Base-by-base conservation (phyloP, 2,329 filamentous ascomycete species). In the Sclerotiophoma versabilis region DNA sequence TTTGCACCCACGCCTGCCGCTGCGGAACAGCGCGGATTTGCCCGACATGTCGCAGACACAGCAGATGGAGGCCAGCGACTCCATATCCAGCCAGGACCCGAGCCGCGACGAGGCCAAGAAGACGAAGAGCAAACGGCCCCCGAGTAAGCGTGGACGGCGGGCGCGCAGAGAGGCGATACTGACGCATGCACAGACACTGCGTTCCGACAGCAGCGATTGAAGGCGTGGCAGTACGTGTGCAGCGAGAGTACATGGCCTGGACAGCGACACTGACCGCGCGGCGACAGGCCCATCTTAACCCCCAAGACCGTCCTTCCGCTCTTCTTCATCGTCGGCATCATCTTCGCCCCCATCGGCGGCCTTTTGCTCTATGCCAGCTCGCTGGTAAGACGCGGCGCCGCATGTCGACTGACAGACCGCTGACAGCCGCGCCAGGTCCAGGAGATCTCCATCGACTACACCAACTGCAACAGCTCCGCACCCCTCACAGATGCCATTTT, bases 171-270 rank as follows among this genome's bases (percentile, higher is more conserved):
- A 41, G 29, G 39, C 29, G 23, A 51, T 60, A 54, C 65, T 74
- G 59, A 75, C 45, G 20, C 37, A 17, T 23, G 15, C 26, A 9
- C 71, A 96, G 92, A 98, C 80, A 98, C 93, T 55, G 95, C 95
- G 10, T 99, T 98, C 75, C 86, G 95, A 68, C 95, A 99, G 75
- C 95, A 99, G 78, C 88, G 95, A 73, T 80, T 99, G 76, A 97
- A 98, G 80, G 95, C 95, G 80, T 99, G 95, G 95, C 95, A 99
- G 89, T 96, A 82, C 78, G 92, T 85, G 34, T 39, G 25, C 14
- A 42, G 10, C 10, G 32, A n/a, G 10, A 1, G 37, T 30, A n/a
- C 1, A 14, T 15, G 14, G 19, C n/a, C 22, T 27, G 23, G 32
- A 19, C 17, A 19, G 27, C 33, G 30, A 65, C 26, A 44, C 79